Evolutionary conservation across 225 moss, liverwort and hornwort species (phyloP), one percentile per base, ranked within the genome.

Genomic region (Marchantia paleacea): DNA sequence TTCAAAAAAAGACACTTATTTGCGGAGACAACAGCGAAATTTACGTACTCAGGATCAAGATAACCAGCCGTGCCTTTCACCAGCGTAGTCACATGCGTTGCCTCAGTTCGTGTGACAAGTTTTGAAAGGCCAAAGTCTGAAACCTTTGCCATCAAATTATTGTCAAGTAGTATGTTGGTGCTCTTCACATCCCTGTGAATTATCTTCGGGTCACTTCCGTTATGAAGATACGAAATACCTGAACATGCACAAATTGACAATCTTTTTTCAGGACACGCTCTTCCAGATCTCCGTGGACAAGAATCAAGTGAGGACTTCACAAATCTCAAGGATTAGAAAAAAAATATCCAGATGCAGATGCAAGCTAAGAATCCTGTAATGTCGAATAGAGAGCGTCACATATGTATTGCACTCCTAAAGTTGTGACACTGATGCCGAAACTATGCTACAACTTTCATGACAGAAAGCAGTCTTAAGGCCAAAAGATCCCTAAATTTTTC

Each of bases 31-130:
- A 65, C 48, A 28, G 4, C 28, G 10, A 62, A 67, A 26, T 7
- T 58, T 26, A 75, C 77, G 84, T 89, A 94, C 92, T 94, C 92
- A 29, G 93, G 93, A 86, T 92, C 93, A 68, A 93, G 89, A 72
- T 93, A 92, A 75, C 93, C 93, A 73, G 90, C 90, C 66, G 92
- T 86, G 84, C 92, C 80, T 80, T 90, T 87, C 58, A 82, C 76
- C 47, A 88, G 54, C n/a, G 88, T 87, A 52, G 76, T 82, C 12
- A 84, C 72, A 18, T 80, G 82, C 11, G 79, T 82, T 30, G 86
- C 89, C 28, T 80, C 82, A 55, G 48, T 71, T 15, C 61, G 71
- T 49, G 51, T 55, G 81, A 79, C 89, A 50, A 85, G 81, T 75
- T 83, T 90, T 14, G 83, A 86, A 49, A 89, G 83, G 57, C 92